These are phyloP conservation scores for Fusarium odoratissimum DNA, from an alignment of 2,329 filamentous ascomycete species.

Conservation along the genomic window DNA sequence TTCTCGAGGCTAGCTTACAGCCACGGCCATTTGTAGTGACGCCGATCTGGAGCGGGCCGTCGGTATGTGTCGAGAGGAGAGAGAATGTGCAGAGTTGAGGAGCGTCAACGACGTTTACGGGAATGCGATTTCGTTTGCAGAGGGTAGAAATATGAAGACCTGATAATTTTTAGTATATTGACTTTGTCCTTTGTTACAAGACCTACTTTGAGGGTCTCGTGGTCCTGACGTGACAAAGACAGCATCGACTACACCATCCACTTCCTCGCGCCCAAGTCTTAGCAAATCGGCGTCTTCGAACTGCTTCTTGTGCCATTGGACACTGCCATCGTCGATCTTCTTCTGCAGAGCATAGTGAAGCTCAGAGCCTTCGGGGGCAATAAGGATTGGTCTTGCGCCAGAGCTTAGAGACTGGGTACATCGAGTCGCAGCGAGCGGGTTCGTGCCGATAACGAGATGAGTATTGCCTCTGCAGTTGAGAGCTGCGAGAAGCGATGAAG, in stretches of 20 bases:
- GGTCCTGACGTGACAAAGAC: slow-evolving; percentile 84
- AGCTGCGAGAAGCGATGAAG: slow-evolving; percentile 73
- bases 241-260: slow-evolving; percentile 83
- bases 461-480: slow-evolving; percentile 76
- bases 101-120: slow-evolving; percentile 91
- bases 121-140: slow-evolving; percentile 84
- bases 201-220: slow-evolving; percentile 55
- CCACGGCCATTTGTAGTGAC: slow-evolving; percentile 95
- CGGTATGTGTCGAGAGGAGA: slow-evolving; percentile 86
- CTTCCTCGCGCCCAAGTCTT: slow-evolving; percentile 81
- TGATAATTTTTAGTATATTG: slow-evolving; percentile 45
- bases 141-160: slow-evolving; percentile 76
- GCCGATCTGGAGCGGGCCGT: slow-evolving; percentile 93
- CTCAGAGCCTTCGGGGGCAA: slow-evolving; percentile 75
- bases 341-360: slow-evolving; percentile 69
- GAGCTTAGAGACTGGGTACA: slow-evolving; percentile 83
- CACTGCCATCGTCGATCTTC: slow-evolving; percentile 72
- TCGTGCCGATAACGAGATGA: slow-evolving; percentile 88
- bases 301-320: slow-evolving; percentile 72
- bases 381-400: slow-evolving; percentile 82
- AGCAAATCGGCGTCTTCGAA: slow-evolving; percentile 81
- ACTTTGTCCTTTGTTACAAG: slow-evolving; percentile 1
- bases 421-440: slow-evolving; percentile 86
- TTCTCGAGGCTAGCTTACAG: slow-evolving; percentile 90
- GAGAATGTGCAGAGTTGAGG: slow-evolving; percentile 90